Conservation (phyloP, 2,329 filamentous ascomycete species). For the Talaromyces sp. region DNA sequence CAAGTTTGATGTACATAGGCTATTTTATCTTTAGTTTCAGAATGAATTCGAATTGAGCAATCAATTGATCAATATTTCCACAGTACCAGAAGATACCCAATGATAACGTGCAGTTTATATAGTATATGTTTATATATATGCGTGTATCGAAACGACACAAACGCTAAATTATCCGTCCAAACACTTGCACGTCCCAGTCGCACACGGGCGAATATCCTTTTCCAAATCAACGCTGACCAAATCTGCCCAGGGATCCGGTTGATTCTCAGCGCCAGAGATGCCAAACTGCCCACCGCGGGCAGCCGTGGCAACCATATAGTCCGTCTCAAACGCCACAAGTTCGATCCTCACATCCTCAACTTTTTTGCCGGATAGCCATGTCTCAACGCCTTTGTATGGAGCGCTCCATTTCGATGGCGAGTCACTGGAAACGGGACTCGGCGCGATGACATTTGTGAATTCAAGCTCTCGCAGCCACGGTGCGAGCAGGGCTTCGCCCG, state of each 20-base stretch:
- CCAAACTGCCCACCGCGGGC: constrained; percentile 35
- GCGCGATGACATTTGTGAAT: constrained; percentile 53
- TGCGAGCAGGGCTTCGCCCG: constrained; percentile 57
- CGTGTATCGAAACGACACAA: neutral
- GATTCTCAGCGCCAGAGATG: constrained; percentile 6
- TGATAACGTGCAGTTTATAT: too few species aligned
- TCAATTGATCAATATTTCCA: neutral
- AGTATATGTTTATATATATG: neutral
- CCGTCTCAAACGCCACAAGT: constrained; percentile 52
- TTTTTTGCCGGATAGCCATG: constrained; percentile 42
- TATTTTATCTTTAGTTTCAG: neutral
- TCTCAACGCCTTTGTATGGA: constrained; percentile 39
- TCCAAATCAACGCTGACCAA: constrained; percentile 44
- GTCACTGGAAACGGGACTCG: constrained; percentile 20
- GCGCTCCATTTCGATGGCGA: constrained; percentile 24
- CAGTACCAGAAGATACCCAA: neutral
- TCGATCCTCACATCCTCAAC: constrained; percentile 52
- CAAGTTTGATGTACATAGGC: neutral
- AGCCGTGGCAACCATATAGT: constrained; percentile 55
- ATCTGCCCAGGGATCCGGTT: constrained; percentile 27
- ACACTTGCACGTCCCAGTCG: constrained; percentile 32
- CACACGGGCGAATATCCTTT: constrained; percentile 38
- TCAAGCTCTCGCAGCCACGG: constrained; percentile 56
- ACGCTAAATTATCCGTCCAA: constrained; percentile 8
- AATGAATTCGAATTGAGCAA: neutral